Evolutionary conservation across 176 grass and related monocot species (phyloP).

Genomic region (Phragmites australis): DNA sequence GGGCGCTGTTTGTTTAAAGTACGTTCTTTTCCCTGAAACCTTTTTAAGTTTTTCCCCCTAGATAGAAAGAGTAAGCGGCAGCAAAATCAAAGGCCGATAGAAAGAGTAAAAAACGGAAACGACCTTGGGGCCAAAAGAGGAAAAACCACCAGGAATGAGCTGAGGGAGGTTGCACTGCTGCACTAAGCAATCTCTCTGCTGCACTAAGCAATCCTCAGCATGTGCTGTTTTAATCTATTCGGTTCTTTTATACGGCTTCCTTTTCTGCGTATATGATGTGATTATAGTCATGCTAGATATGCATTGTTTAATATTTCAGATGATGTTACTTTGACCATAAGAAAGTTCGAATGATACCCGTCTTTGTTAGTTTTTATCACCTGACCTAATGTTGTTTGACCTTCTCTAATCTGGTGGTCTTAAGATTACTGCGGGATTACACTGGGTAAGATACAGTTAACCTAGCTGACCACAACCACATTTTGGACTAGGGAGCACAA

Average conservation of each 20-base stretch:
- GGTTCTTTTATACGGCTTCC: background rate
- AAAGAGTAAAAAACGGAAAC: constrained; percentile 21
- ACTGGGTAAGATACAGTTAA: background rate
- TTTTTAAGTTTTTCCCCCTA: constrained; percentile 28
- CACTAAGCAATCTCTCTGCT: constrained; percentile 44
- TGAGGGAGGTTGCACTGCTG: constrained; percentile 24
- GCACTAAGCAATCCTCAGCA: background rate
- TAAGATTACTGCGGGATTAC: background rate
- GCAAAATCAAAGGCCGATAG: background rate
- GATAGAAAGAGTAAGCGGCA: constrained; percentile 14
- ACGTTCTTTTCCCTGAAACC: constrained; percentile 19
- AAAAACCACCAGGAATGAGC: constrained; percentile 19
- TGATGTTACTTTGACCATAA: constrained; percentile 28
- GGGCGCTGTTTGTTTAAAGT: constrained; percentile 38
- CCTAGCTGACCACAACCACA: background rate
- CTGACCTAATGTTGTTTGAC: constrained; percentile 2
- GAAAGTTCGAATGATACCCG: background rate
- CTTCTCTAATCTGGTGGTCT: background rate
- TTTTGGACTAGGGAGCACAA: background rate
- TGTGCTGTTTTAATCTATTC: constrained; percentile 19
- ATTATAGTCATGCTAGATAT: background rate
- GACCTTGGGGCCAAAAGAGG: constrained; percentile 25
- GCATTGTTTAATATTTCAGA: constrained; percentile 30
- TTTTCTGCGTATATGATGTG: no score
- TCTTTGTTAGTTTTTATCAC: background rate